Base-by-base conservation (phyloP, 352 stramenopile genomes). In the Globisporangium recalcitrans region DNA sequence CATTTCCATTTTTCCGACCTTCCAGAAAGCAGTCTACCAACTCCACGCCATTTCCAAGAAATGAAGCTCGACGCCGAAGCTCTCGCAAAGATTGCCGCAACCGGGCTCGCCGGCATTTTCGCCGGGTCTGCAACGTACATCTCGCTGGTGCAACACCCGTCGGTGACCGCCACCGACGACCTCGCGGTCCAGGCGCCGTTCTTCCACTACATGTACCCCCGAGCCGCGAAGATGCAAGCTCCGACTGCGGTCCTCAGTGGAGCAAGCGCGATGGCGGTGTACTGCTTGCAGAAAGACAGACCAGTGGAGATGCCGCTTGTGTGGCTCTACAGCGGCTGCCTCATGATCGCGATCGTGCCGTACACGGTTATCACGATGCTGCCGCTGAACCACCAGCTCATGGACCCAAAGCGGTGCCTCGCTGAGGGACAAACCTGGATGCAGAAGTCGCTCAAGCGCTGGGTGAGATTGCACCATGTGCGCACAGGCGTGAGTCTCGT, bases 291-390 rank as follows among this genome's bases (percentile, higher is more conserved):
- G 54, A 51, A 52, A 38, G 16, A 44, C 14, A 27, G 46, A 13
- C 24, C 29, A 21, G n/a, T 26, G 2, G 51, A 57, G 16, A 57
- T 57, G 51, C 56, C 53, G 53, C 53, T 32, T 1, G 4, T 49
- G 34, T 66, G 61, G 61, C 53, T 67, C n/a, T 21, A 36, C n/a
- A 58, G 67, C 42, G 83, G 83, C 55, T 73, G 67, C 40, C 62
- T 80, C 56, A 88, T 92, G 49, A 52, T 78, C 21, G 66, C 66
- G 8, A 74, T 90, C 57, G 71, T 88, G 52, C 80, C 81, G 29
- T 92, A 85, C 72, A 92, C 83, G 10, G 63, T 85, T 44, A 62
- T 73, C 27, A 79, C 75, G 59, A 90, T 92, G 80, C 69, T 92
- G 19, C 67, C 69, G 47, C 64, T 90, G 29, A 92, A 92, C 63